Conservation (phyloP, 2,329 filamentous ascomycete genomes). For the Pseudomassariella vexata region DNA sequence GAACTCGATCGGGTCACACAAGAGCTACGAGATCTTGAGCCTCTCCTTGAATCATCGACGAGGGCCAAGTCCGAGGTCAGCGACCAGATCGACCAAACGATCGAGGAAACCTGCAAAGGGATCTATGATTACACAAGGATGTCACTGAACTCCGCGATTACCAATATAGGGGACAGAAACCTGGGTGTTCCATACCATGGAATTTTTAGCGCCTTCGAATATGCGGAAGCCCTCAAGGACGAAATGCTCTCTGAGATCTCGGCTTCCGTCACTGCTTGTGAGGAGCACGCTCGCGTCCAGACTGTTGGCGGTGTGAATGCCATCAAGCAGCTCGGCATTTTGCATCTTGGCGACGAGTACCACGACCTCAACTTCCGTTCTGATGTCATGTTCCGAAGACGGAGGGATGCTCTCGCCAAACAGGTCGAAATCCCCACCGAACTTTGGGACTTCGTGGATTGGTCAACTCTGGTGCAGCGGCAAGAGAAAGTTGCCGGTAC, state of each 20-base stretch:
- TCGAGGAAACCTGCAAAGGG: slow-evolving; percentile 78
- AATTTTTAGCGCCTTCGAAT: slow-evolving; percentile 77
- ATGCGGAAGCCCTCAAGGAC: slow-evolving; percentile 81
- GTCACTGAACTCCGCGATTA: slow-evolving; percentile 69
- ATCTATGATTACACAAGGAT: slow-evolving; percentile 80
- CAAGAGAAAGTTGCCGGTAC: slow-evolving; percentile 95
- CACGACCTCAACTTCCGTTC: slow-evolving; percentile 81
- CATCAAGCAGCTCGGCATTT: slow-evolving; percentile 81
- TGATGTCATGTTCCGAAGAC: slow-evolving; percentile 89
- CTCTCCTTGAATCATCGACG: slow-evolving; percentile 76
- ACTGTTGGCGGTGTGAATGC: slow-evolving; percentile 76
- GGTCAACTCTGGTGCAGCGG: slow-evolving; percentile 72
- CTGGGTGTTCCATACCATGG: slow-evolving; percentile 85
- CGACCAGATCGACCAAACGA: slow-evolving; percentile 73
- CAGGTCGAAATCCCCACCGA: slow-evolving; percentile 86
- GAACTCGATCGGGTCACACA: slow-evolving; percentile 78
- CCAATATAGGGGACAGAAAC: slow-evolving; percentile 67
- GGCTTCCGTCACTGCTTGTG: slow-evolving; percentile 69
- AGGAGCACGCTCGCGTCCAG: slow-evolving; percentile 75
- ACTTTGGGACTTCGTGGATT: slow-evolving; percentile 88
- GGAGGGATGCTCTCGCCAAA: slow-evolving; percentile 72
- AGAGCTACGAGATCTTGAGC: slow-evolving; percentile 78
- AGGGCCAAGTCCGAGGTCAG: slow-evolving; percentile 74
- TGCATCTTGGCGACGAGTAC: slow-evolving; percentile 85
- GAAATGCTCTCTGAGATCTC: slow-evolving; percentile 89